Base-by-base conservation (phyloP, 1,139 yeast species). In the Blastobotrys proliferans region DNA sequence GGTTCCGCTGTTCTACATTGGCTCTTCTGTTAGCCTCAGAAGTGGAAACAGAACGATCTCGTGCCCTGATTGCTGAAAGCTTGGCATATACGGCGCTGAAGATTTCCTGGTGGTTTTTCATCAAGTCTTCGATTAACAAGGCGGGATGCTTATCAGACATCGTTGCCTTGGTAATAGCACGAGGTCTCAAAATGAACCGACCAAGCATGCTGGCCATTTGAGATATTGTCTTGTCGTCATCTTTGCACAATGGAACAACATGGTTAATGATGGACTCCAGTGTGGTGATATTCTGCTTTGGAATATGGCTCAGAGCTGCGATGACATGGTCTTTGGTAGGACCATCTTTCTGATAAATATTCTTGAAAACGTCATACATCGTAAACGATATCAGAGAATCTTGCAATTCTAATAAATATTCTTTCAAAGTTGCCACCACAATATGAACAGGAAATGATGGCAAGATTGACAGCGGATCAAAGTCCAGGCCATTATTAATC, bases 321-420 rank as follows among this genome's bases (percentile, higher is more conserved):
- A 41, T 47, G 3, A 47, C 45, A 8, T 48, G 48, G 24, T 35
- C 43, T 11, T 16, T 25, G 4, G 21, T 29, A 16, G 28, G 31
- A 6, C 26, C 41, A 17, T 19, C 26, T n/a, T 17, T 28, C 9
- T 64, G 61, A 57, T 84, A 86, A 29, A 85, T 67, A 2, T 80
- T 73, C 56, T 77, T 78, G 51, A 84, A 70, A 44, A 83, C 67
- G 55, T 85, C 92, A 56, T 80, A 82, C 41, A 78, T 70, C 21
- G 77, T 76, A 51, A 74, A 72, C 1, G 94, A 81, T 10, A 88
- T 76, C 27, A 87, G 63, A 0, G 95, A 81, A 52, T 83, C 90
- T 0, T 95, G 96, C 40, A 88, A 70, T 60, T 88, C 96, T 59
- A 86, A 68, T 24, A 88, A 68, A 60, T 81, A 86, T 38, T 85